Evolutionary conservation across 164 flowering plant species (phyloP), one percentile per base, ranked within the genome.

Genomic region (Malania oleifera): DNA sequence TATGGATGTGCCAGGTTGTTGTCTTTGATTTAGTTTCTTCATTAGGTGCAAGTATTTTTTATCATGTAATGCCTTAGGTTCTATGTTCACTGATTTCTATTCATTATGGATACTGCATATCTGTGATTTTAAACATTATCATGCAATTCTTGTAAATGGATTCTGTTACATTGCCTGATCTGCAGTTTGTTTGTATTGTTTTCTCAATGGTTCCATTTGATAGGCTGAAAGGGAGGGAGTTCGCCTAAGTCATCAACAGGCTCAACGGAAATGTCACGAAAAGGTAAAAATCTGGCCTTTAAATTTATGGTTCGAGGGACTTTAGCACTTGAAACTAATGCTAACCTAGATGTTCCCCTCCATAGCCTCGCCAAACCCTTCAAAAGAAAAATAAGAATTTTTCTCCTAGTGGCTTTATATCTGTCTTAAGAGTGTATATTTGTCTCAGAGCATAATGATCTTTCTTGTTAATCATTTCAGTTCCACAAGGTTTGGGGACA

Each of bases 401-500:
- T n/a, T n/a, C n/a, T n/a, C n/a, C n/a, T n/a, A n/a, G n/a, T n/a
- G n/a, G n/a, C n/a, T n/a, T n/a, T n/a, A n/a, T n/a, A n/a, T n/a
- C n/a, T n/a, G n/a, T n/a, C n/a, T n/a, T n/a, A 41, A 57, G 35
- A 27, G 51, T 40, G 5, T 10, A 40, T 31, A 24, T 18, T 47
- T 5, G 46, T 37, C 34, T 5, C 6, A 13, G 48, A 13, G 48
- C 40, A 50, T 27, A 8, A 20, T 54, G 18, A 15, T 52, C 23
- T 44, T n/a, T 39, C 0, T 23, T 35, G 3, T 35, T 18, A 48
- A 64, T 18, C 55, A 35, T 61, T 66, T 26, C 83, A 92, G 98
- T 92, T 87, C 69, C 98, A 92, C 77, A 76, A 72, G 70, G 83
- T 86, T 38, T 92, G 98, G 98, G 98, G 98, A 60, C 98, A 92